Percentiles rank a stretch among this genome's conserved stretches.
Evolutionary conservation across 495 filamentous ascomycete species (phyloP).

Genomic region (Xylaria longipes): DNA sequence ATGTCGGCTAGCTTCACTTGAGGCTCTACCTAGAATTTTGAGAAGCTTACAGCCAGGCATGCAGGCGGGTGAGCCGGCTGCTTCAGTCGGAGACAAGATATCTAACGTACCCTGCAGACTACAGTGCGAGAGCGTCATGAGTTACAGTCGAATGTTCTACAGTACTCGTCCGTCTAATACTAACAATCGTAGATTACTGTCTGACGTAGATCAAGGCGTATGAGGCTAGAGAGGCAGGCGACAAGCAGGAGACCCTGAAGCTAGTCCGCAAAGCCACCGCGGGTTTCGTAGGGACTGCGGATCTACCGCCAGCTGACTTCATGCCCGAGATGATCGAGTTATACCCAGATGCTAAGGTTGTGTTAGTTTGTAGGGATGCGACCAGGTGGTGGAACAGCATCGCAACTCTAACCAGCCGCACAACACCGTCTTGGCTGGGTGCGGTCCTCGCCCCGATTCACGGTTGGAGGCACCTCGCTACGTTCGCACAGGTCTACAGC

Average conservation of each 20-base stretch:
- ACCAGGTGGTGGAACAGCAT: conserved; percentile 44
- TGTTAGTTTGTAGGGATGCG: conserved; percentile 41
- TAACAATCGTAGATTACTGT: conserved; percentile 31
- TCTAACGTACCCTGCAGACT: too few relatives aligned
- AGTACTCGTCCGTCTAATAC: neutral
- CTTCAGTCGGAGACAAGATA: too few relatives aligned
- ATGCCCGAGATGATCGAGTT: conserved; percentile 46
- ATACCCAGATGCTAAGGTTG: conserved; percentile 48
- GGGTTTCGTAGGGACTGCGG: conserved; percentile 45
- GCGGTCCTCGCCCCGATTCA: conserved; percentile 36
- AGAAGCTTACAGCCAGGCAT: too few relatives aligned
- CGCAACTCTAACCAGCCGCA: conserved; percentile 29
- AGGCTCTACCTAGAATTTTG: too few relatives aligned
- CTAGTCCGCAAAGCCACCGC: conserved; percentile 37
- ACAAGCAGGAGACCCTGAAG: conserved; percentile 35
- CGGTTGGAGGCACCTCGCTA: conserved; percentile 37
- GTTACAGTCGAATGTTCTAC: too few relatives aligned
- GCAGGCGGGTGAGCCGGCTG: too few relatives aligned
- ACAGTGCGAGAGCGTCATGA: too few relatives aligned
- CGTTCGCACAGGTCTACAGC: conserved; percentile 31
- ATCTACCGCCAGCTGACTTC: conserved; percentile 40
- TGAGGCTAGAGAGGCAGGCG: conserved; percentile 33
- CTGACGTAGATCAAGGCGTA: conserved; percentile 38
- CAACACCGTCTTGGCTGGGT: conserved; percentile 38
- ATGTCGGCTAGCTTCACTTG: too few relatives aligned